Evolutionary conservation across 345 rosid species (phyloP).

Genomic region (Moricandia moricandioides): DNA sequence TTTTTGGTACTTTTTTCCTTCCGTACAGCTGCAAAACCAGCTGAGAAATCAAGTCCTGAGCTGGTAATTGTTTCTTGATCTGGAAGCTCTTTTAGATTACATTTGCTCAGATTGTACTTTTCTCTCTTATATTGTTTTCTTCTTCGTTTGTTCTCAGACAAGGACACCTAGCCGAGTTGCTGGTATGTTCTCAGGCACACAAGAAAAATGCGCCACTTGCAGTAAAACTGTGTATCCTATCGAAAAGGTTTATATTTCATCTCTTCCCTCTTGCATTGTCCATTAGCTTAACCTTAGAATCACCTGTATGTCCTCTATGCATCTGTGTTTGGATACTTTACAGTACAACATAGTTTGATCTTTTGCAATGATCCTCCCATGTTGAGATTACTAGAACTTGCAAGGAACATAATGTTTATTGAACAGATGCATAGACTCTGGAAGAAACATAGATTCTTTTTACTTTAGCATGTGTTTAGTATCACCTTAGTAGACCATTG

Average conservation of each 20-base stretch:
- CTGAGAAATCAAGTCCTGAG: constrained; percentile 43
- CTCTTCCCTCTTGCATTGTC: not conserved
- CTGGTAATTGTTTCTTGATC: constrained; percentile 29
- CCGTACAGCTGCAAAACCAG: constrained; percentile 47
- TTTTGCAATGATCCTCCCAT: not conserved
- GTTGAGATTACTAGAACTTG: not conserved
- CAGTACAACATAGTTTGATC: not conserved
- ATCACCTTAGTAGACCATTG: not conserved
- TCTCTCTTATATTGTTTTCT: not conserved
- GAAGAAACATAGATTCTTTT: not conserved
- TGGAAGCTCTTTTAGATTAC: not conserved
- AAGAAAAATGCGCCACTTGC: constrained; percentile 73
- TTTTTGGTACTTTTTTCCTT: not conserved
- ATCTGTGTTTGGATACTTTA: not conserved
- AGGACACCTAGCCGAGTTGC: constrained; percentile 75
- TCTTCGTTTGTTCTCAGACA: constrained; percentile 42
- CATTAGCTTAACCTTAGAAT: not conserved
- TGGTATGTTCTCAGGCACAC: constrained; percentile 72
- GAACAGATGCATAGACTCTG: not conserved
- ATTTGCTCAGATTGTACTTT: not conserved
- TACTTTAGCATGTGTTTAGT: not conserved
- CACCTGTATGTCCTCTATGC: not conserved
- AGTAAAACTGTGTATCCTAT: constrained; percentile 76
- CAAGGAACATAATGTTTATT: not conserved
- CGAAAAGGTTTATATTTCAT: constrained; percentile 57